These are phyloP conservation scores for Colletotrichum ledebouriae DNA, from an alignment of 2,329 filamentous ascomycete species.

Conservation along the genomic window DNA sequence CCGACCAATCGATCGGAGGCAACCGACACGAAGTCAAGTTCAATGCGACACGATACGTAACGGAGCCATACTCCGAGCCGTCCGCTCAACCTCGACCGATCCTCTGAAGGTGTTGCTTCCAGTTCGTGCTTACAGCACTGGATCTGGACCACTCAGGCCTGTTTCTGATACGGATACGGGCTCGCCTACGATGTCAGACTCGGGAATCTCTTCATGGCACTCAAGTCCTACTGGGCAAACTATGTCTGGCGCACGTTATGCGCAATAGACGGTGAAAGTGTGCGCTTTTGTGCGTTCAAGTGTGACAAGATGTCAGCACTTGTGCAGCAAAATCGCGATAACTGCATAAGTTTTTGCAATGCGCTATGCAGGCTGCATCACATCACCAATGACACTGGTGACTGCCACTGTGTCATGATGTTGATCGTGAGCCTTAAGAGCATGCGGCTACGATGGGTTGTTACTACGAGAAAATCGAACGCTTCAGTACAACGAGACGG, in stretches of 20 bases:
- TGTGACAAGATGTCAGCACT: constrained; percentile 41
- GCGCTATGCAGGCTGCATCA: constrained; percentile 34
- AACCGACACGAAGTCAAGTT: constrained; percentile 13
- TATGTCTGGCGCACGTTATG: constrained; percentile 10
- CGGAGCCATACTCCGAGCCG: constrained; percentile 11
- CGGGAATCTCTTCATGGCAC: constrained; percentile 10
- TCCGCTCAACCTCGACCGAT: not conserved
- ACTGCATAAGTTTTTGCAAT: constrained; percentile 34
- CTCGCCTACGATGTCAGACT: constrained; percentile 4
- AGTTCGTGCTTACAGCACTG: not conserved
- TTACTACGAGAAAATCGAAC: not conserved
- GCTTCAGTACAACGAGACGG: constrained; percentile 1
- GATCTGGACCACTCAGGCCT: not conserved
- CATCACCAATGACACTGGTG: constrained; percentile 19
- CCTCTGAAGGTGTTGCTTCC: not conserved
- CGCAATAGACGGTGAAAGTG: constrained; percentile 33
- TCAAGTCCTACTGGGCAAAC: constrained; percentile 6
- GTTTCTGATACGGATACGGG: constrained; percentile 3
- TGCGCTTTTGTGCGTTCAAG: constrained; percentile 29
- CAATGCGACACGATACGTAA: constrained; percentile 17
- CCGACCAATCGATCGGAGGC: constrained; percentile 31
- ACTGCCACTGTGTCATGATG: not conserved
- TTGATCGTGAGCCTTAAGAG: not conserved
- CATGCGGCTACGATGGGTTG: constrained; percentile 1
- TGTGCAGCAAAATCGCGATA: constrained; percentile 38